A percentile compares a stretch with the other conserved stretches of the same genome.
Evolutionary conservation across 768 basidiomycete genomes (phyloP).

Genomic region (Podaxis rugospora): DNA sequence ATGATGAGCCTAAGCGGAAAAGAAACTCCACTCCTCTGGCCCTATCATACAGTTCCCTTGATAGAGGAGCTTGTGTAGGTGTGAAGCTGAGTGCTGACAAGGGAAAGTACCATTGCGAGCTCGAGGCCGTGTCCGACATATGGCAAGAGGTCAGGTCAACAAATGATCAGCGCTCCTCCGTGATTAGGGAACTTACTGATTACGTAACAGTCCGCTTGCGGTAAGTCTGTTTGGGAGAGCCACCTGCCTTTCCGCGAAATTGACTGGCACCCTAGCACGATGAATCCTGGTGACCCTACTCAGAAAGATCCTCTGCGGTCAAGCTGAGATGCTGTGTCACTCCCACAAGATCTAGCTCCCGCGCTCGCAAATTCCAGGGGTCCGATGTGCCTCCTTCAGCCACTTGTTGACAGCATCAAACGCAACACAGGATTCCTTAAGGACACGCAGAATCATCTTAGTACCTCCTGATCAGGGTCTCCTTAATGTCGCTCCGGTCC

Average conservation of each 20-base stretch:
- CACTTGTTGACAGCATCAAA: neutral
- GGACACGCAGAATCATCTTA: neutral
- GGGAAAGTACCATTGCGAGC: constrained; percentile 71
- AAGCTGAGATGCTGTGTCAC: neutral
- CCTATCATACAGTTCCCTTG: constrained; percentile 74
- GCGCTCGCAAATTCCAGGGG: neutral
- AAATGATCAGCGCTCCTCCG: neutral
- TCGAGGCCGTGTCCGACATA: constrained; percentile 8
- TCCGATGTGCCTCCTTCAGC: neutral
- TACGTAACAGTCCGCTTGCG: constrained; percentile 1
- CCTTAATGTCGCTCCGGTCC: neutral
- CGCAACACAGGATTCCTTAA: neutral
- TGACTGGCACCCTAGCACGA: neutral
- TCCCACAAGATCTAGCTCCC: neutral
- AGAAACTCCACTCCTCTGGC: constrained; percentile 83
- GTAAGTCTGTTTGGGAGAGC: constrained; percentile 1
- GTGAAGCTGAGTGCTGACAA: constrained; percentile 52
- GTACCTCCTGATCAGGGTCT: neutral
- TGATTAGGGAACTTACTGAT: neutral
- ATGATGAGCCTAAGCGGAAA: constrained; percentile 74
- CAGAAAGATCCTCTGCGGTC: neutral
- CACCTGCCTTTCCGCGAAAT: neutral
- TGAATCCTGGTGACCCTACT: neutral
- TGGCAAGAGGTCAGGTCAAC: constrained; percentile 13
- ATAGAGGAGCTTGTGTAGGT: constrained; percentile 55